Evolutionary conservation across 2,329 filamentous ascomycete species (phyloP).

Genomic region (Alternaria ethzedia): DNA sequence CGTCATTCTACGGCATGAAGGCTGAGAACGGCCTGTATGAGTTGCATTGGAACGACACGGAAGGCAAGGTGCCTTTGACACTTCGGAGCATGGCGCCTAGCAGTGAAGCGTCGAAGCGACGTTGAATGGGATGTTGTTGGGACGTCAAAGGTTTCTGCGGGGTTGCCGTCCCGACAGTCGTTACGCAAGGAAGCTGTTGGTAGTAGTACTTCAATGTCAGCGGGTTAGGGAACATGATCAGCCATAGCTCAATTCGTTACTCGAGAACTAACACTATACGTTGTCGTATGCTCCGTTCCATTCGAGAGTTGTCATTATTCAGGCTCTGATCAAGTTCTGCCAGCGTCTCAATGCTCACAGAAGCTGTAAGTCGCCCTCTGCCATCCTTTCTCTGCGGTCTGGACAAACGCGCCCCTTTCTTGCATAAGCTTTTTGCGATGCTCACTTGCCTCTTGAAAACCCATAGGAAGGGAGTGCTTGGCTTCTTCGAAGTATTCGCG

Average conservation of each 20-base stretch:
- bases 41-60: constrained; percentile 1
- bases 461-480: constrained; percentile 18
- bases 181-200: not conserved
- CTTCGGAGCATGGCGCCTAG: not conserved
- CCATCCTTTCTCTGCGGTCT: constrained; percentile 2
- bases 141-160: not conserved
- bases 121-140: not conserved
- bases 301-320: not conserved
- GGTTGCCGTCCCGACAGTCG: not conserved
- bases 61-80: not conserved
- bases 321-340: not conserved
- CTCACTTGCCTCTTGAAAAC: constrained; percentile 17
- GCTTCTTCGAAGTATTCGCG: constrained; percentile 7
- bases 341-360: constrained; percentile 18
- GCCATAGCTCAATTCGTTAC: not conserved
- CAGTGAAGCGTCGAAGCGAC: not conserved
- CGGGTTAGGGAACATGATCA: not conserved
- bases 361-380: constrained; percentile 12
- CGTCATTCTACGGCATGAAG: not conserved
- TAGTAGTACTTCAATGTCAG: not conserved
- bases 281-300: not conserved
- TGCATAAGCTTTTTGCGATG: constrained; percentile 14
- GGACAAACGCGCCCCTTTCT: constrained; percentile 10
- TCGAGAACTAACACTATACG: not conserved
- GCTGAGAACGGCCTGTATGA: not conserved